Base-by-base conservation (phyloP, 129 eudicot genomes). In the Centella asiatica region DNA sequence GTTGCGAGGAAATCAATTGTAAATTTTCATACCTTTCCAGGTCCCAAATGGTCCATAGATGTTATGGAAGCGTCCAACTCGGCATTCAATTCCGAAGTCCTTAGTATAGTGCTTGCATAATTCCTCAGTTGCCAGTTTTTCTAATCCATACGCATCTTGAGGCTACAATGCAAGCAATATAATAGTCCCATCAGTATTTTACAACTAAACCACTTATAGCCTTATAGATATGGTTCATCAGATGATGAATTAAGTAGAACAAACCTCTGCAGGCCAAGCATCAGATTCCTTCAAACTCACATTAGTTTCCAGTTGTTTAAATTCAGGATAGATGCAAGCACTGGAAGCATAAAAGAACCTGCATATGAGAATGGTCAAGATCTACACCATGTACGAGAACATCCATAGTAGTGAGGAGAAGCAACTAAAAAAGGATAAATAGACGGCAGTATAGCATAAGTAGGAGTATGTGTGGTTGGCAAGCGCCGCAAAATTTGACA, bases 261-360 rank as follows among this genome's bases (percentile, higher is more conserved):
- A 53, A 68, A 92, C 98, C 98, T 92, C 98, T 3, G 98, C 95
- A 67, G 98, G 98, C 98, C 98, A 92, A 1, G 95, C 98, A 50
- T 92, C 98, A 69, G 98, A 56, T 57, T 92, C 98, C 82, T 92
- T 92, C 81, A 92, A 77, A 88, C 96, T 92, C 78, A 92, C 98
- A 74, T 92, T 92, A 39, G 98, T 92, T 51, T 92, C 95, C 82
- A 92, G 57, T 74, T 92, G 98, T 78, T 92, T 92, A 72, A 92
- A 92, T 61, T 92, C 98, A 1, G 98, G 98, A 65, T 92, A 92
- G 58, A 92, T 87, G 75, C 98, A 92, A 63, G 98, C 98, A 76
- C 98, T 92, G 4, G 98, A 92, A 32, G 98, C 98, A 56, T 92
- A 92, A 66, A 92, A 92, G 70, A 92, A 85, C 88, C 95, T 86